These are phyloP conservation scores for Blastobotrys peoriensis DNA, from an alignment of 805 yeast genomes.

Conservation along the genomic window DNA sequence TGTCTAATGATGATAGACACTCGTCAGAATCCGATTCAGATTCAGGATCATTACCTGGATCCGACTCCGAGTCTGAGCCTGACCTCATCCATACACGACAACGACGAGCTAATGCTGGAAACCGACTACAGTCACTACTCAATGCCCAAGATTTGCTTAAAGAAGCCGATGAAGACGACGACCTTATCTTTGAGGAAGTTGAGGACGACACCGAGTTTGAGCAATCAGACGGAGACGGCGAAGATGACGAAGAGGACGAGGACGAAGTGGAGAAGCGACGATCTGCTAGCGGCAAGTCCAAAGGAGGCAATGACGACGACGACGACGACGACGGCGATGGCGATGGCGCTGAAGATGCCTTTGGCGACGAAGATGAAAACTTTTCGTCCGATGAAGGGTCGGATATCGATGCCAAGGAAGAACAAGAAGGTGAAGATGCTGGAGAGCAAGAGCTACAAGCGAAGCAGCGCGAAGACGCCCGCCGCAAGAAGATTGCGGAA, in stretches of 20 bases:
- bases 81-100: slow-evolving; percentile 64
- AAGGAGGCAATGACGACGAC: slow-evolving; percentile 14
- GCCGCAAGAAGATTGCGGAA: slow-evolving; percentile 23
- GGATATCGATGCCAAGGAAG: slow-evolving; percentile 40
- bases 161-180: slow-evolving; percentile 44
- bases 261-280: slow-evolving; percentile 6
- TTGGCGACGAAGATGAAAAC: slow-evolving; percentile 42
- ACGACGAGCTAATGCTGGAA: slow-evolving; percentile 86
- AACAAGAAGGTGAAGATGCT: slow-evolving; percentile 49
- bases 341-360: slow-evolving; percentile 15
- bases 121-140: slow-evolving; percentile 64
- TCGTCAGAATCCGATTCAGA: too few species aligned
- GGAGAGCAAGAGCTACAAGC: slow-evolving; percentile 60
- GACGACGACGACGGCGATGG: slow-evolving; percentile 10
- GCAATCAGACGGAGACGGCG: slow-evolving; percentile 25
- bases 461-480: slow-evolving; percentile 31
- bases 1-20: too few species aligned
- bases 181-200: slow-evolving; percentile 41
- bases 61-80: slow-evolving; percentile 2
- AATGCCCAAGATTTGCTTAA: slow-evolving; percentile 58
- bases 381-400: slow-evolving; percentile 44
- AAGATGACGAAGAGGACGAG: slow-evolving; percentile 22
- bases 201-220: slow-evolving; percentile 40
- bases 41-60: neutral
- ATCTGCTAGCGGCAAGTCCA: slow-evolving; percentile 5